A percentile compares a stretch with the other conserved stretches of the same genome.
phyloP scores from a whole-genome alignment of 192 early-diverging fungal species.

The Spinellus fusiger region DNA sequence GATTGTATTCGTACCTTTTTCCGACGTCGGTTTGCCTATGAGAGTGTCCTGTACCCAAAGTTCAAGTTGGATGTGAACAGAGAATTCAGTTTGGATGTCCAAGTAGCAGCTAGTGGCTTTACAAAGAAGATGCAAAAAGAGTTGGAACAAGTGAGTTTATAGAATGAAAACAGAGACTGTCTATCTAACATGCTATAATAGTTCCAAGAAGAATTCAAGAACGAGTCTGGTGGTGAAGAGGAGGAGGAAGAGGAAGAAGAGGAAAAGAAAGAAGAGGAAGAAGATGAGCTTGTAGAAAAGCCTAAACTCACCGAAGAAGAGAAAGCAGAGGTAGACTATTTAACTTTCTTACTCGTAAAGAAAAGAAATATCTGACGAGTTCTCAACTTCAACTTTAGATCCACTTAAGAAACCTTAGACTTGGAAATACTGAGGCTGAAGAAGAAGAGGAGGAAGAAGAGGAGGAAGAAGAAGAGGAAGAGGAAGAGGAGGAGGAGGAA shows the following conservation, averaged over 20 bases:
- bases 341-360: too few species aligned
- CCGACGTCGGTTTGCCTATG: conserved; percentile 84
- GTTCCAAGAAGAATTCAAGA: conserved; percentile 23
- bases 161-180: conserved; percentile 10
- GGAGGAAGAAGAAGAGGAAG: conserved; percentile 21
- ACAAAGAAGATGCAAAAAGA: conserved; percentile 86
- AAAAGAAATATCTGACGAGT: too few species aligned
- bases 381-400: too few species aligned
- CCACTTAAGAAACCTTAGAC: neutral
- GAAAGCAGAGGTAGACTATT: neutral
- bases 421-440: conserved; percentile 9
- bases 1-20: conserved; percentile 96
- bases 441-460: conserved; percentile 14
- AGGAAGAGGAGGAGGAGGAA: conserved; percentile 10
- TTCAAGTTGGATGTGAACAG: conserved; percentile 77
- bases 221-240: conserved; percentile 20
- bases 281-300: neutral
- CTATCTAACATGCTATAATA: too few species aligned
- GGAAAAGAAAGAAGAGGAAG: conserved; percentile 1
- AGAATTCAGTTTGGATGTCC: conserved; percentile 89
- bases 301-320: neutral
- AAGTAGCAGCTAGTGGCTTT: conserved; percentile 96
- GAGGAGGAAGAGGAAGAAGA: conserved; percentile 13
- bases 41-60: conserved; percentile 85
- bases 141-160: conserved; percentile 62